These are phyloP conservation scores for Tricholoma flavovirens DNA, from an alignment of 768 basidiomycete genomes.

Conservation along the genomic window DNA sequence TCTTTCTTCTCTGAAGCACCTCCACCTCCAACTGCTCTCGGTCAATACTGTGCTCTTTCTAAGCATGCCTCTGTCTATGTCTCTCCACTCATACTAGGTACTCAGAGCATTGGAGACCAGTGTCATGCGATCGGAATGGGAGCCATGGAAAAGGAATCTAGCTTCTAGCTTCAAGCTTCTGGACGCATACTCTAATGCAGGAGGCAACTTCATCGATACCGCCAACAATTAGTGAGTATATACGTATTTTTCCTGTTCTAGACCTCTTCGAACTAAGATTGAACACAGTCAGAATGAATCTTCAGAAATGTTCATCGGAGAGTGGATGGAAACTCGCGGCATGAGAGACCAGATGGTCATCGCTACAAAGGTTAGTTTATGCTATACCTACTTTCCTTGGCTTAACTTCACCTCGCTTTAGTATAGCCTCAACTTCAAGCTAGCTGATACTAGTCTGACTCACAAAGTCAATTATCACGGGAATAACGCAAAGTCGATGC, in stretches of 20 bases:
- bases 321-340: constrained; percentile 43
- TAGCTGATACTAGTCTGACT: constrained; percentile 15
- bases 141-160: background rate
- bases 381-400: background rate
- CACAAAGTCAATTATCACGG: constrained; percentile 40
- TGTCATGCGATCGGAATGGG: background rate
- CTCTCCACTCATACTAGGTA: background rate
- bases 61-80: background rate
- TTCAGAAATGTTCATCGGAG: constrained; percentile 50
- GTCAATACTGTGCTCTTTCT: background rate
- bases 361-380: constrained; percentile 32
- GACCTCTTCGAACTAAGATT: background rate
- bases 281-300: constrained; percentile 42
- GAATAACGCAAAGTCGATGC: constrained; percentile 42
- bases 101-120: background rate
- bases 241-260: background rate
- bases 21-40: background rate
- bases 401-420: constrained; percentile 3
- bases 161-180: constrained; percentile 4
- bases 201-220: constrained; percentile 16
- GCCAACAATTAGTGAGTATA: constrained; percentile 11
- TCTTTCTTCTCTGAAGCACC: background rate
- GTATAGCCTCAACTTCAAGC: constrained; percentile 29
- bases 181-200: constrained; percentile 10
- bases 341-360: constrained; percentile 46